Conservation (phyloP, 2,329 filamentous ascomycete species). For the Paecilomyces niveus region DNA sequence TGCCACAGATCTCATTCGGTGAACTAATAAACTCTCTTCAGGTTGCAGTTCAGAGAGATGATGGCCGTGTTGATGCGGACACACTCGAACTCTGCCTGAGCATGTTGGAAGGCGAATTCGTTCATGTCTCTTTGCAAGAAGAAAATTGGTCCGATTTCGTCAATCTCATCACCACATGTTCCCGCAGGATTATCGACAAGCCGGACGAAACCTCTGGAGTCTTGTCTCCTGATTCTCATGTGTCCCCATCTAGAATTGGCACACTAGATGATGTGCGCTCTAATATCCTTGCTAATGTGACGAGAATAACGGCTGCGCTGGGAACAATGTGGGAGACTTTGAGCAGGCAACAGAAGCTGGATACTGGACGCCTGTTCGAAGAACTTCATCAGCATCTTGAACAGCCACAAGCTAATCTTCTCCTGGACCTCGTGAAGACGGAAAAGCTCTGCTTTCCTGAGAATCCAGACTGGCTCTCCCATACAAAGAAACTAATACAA, state of each 20-base stretch:
- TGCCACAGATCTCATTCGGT: constrained; percentile 31
- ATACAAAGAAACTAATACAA: constrained; percentile 26
- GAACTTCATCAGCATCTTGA: constrained; percentile 29
- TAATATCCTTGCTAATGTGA: constrained; percentile 30
- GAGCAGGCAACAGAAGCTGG: constrained; percentile 26
- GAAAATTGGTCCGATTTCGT: constrained; percentile 26
- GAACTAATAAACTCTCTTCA: constrained; percentile 28
- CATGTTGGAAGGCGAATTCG: constrained; percentile 32
- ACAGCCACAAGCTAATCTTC: constrained; percentile 31
- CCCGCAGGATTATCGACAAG: constrained; percentile 25
- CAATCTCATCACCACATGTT: constrained; percentile 27
- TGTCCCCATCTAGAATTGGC: constrained; percentile 16
- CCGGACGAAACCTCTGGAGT: constrained; percentile 12
- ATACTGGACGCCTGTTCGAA: constrained; percentile 29
- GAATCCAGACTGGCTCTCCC: constrained; percentile 24
- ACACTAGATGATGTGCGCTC: constrained; percentile 28
- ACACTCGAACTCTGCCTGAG: constrained; percentile 34
- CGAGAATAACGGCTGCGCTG: constrained; percentile 28
- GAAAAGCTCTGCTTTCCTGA: constrained; percentile 28
- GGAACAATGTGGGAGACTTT: constrained; percentile 32
- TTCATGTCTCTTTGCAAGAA: constrained; percentile 21
- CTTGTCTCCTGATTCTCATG: constrained; percentile 14
- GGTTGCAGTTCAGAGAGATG: constrained; percentile 26
- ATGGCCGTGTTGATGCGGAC: constrained; percentile 32
- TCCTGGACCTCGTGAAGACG: constrained; percentile 25